Conservation (phyloP, 495 filamentous ascomycete genomes). For the Aspergillus bridgeri region DNA sequence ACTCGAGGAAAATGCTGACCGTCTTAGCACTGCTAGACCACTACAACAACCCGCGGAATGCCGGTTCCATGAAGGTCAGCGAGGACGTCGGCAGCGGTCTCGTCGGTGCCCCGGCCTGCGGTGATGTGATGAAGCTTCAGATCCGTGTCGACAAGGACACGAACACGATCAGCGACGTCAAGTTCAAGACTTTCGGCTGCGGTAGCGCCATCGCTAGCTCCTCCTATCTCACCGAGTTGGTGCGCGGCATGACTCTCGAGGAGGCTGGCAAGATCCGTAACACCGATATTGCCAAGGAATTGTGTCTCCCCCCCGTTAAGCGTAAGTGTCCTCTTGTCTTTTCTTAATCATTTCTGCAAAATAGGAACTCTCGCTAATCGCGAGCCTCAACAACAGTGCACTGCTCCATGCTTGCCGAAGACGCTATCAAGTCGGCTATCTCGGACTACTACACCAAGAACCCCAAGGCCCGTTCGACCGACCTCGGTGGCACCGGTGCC, state of each 20-base stretch:
- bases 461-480: constrained; percentile 66
- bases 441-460: constrained; percentile 96
- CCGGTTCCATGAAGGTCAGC: constrained; percentile 80
- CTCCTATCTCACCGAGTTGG: constrained; percentile 87
- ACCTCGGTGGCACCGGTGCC: constrained; percentile 68
- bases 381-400: constrained; percentile 48
- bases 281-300: constrained; percentile 94
- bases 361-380: neutral
- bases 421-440: constrained; percentile 99
- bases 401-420: constrained; percentile 98
- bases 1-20: constrained; percentile 32
- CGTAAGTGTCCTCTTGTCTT: constrained; percentile 17
- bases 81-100: constrained; percentile 97
- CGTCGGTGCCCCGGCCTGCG: constrained; percentile 84
- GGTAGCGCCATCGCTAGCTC: constrained; percentile 90
- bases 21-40: constrained; percentile 71
- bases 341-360: neutral
- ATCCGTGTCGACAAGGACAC: constrained; percentile 90
- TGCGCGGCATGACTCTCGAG: constrained; percentile 93
- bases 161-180: constrained; percentile 89
- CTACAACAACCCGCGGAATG: constrained; percentile 74
- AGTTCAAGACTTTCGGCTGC: constrained; percentile 99
- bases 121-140: constrained; percentile 98
- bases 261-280: constrained; percentile 89
- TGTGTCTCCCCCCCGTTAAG: constrained; percentile 58